Percentiles rank a stretch among this genome's conserved stretches.
Evolutionary conservation across 2,329 filamentous ascomycete species (phyloP).

Genomic region (Fusarium redolens): DNA sequence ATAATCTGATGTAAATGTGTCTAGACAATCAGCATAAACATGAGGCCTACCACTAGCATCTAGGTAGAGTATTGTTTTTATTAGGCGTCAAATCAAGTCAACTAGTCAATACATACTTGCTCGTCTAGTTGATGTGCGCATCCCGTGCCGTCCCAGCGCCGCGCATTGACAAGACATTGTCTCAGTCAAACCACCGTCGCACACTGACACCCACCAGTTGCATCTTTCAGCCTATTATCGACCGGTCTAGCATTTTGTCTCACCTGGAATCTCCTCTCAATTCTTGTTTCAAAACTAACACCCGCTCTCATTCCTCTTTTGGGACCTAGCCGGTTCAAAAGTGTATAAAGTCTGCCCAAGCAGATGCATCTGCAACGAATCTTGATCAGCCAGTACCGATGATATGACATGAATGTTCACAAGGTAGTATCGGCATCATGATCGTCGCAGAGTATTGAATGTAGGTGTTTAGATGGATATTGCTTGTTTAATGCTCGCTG

Average conservation of each 20-base stretch:
- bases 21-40: constrained; percentile 6
- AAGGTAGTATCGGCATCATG: constrained; percentile 16
- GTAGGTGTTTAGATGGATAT: constrained; percentile 9
- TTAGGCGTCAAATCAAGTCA: not conserved
- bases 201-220: constrained; percentile 7
- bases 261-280: constrained; percentile 13
- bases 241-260: constrained; percentile 22
- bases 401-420: constrained; percentile 18
- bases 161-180: constrained; percentile 40
- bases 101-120: not conserved
- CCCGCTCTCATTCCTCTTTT: constrained; percentile 16
- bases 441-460: not conserved
- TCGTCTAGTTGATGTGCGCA: constrained; percentile 1
- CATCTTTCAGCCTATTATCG: constrained; percentile 8
- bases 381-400: not conserved
- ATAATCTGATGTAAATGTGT: constrained; percentile 5
- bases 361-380: not conserved
- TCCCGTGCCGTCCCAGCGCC: constrained; percentile 39
- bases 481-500: constrained; percentile 32
- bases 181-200: constrained; percentile 37
- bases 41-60: constrained; percentile 28
- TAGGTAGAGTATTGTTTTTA: not conserved
- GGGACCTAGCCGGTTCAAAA: not conserved
- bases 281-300: constrained; percentile 19
- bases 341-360: constrained; percentile 11